phyloP scores from a whole-genome alignment of 78 protist species.

The Cavenderia fasciculata region DNA sequence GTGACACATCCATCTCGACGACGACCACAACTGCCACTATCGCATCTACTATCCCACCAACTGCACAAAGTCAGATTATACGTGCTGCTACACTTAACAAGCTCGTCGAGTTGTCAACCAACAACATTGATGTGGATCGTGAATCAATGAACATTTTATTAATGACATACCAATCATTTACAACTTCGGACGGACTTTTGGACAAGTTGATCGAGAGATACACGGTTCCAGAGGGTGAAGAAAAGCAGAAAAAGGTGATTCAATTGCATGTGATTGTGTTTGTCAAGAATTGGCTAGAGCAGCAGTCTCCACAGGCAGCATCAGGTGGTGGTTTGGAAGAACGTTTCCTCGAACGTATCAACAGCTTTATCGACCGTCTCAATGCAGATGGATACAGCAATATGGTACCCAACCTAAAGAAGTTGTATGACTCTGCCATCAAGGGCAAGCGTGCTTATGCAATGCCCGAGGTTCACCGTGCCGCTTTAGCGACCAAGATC shows the following conservation, averaged over 20 bases:
- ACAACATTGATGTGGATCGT: slow-evolving; percentile 58
- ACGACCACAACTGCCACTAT: background rate
- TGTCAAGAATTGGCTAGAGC: slow-evolving; percentile 74
- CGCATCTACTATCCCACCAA: no score
- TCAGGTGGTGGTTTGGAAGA: slow-evolving; percentile 76
- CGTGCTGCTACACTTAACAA: slow-evolving; percentile 70
- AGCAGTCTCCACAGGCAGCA: slow-evolving; percentile 79
- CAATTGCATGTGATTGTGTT: slow-evolving; percentile 71
- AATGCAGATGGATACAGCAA: slow-evolving; percentile 48
- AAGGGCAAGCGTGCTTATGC: slow-evolving; percentile 68
- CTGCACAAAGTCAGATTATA: no score
- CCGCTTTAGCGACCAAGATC: background rate
- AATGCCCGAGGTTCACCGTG: slow-evolving; percentile 62
- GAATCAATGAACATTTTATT: slow-evolving; percentile 68
- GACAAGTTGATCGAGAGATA: slow-evolving; percentile 69
- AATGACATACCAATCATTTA: slow-evolving; percentile 80
- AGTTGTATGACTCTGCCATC: slow-evolving; percentile 40
- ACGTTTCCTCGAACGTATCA: slow-evolving; percentile 48
- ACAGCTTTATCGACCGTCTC: slow-evolving; percentile 16
- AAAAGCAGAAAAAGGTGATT: slow-evolving; percentile 23
- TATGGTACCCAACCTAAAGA: slow-evolving; percentile 56
- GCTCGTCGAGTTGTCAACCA: slow-evolving; percentile 52
- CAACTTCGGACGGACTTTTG: slow-evolving; percentile 72
- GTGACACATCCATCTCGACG: no score
- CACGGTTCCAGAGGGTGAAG: slow-evolving; percentile 71